phyloP scores from a whole-genome alignment of 768 basidiomycete genomes.

The Rhizopogon sp. region DNA sequence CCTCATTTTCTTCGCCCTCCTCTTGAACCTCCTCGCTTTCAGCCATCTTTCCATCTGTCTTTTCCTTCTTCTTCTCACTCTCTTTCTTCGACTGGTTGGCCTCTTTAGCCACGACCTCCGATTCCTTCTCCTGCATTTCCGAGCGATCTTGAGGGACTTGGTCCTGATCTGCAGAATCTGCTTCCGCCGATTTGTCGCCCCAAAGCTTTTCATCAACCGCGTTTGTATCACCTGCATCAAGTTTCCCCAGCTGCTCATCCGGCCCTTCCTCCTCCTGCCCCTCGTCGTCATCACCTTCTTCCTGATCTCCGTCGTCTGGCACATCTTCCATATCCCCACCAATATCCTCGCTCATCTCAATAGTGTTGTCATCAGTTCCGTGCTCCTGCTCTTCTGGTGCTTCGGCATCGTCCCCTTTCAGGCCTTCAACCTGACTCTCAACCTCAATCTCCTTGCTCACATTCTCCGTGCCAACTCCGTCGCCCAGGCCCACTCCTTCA shows the following conservation, averaged over 20 bases:
- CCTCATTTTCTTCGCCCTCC: conserved; percentile 21
- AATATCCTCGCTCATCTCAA: conserved; percentile 91
- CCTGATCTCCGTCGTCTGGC: conserved; percentile 52
- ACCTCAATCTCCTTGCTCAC: conserved; percentile 95
- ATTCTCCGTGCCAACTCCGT: conserved; percentile 80
- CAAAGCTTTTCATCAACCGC: conserved; percentile 96
- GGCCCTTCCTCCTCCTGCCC: conserved; percentile 55
- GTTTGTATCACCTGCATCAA: conserved; percentile 79
- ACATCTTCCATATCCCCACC: conserved; percentile 84
- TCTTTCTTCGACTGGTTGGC: conserved; percentile 33
- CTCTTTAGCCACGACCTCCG: conserved; percentile 82
- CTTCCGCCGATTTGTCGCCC: conserved; percentile 74
- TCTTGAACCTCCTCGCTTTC: conserved; percentile 22
- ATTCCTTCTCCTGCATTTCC: conserved; percentile 36
- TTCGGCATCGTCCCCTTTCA: conserved; percentile 61
- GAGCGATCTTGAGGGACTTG: conserved; percentile 61
- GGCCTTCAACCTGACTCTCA: conserved; percentile 93
- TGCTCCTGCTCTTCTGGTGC: conserved; percentile 33
- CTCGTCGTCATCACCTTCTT: conserved; percentile 44
- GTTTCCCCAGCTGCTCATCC: conserved; percentile 79
- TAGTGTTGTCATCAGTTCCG: conserved; percentile 59
- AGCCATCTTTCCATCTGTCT: conserved; percentile 23
- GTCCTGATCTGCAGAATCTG: conserved; percentile 45
- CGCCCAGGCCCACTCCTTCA: conserved; percentile 84
- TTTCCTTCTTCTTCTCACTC: conserved; percentile 26